Percentiles rank a stretch among this genome's conserved stretches.
These are phyloP conservation scores for Clonostachys byssicola DNA, from an alignment of 2,329 filamentous ascomycete species.

Conservation along the genomic window DNA sequence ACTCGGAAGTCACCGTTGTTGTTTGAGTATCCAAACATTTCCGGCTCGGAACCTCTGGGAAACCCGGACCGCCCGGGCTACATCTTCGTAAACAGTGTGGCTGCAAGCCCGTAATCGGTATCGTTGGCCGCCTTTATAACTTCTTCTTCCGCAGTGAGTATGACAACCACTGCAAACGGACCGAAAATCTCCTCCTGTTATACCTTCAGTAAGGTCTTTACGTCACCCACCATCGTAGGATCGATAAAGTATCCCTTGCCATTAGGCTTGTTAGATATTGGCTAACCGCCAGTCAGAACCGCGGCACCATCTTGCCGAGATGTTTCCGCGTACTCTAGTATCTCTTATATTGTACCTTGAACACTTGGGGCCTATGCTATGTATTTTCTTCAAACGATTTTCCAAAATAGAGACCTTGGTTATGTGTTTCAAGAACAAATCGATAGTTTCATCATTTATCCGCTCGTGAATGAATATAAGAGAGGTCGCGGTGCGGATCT, in stretches of 20 bases:
- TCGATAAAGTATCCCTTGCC: conserved; percentile 14
- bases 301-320: conserved; percentile 47
- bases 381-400: conserved; percentile 17
- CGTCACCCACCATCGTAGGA: conserved; percentile 10
- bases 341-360: conserved; percentile 56
- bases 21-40: conserved; percentile 6
- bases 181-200: conserved; percentile 16
- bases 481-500: conserved; percentile 52
- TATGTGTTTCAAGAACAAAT: too few relatives aligned
- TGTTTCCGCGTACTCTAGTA: conserved; percentile 58
- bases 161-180: conserved; percentile 11
- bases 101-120: conserved; percentile 45
- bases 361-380: conserved; percentile 31
- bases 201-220: conserved; percentile 10
- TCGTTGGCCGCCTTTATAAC: conserved; percentile 18
- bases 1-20: conserved; percentile 55
- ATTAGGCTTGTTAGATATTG: conserved; percentile 28
- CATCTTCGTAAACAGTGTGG: conserved; percentile 48
- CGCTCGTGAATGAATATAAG: conserved; percentile 45
- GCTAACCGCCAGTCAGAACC: conserved; percentile 59
- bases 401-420: conserved; percentile 35
- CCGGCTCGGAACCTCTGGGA: conserved; percentile 27
- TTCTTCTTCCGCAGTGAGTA: conserved; percentile 12
- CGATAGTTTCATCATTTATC: too few relatives aligned
- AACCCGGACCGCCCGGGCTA: conserved; percentile 25